Evolutionary conservation across 2,329 filamentous ascomycete species (phyloP).

Genomic region (Macrophomina pseudophaseolina): DNA sequence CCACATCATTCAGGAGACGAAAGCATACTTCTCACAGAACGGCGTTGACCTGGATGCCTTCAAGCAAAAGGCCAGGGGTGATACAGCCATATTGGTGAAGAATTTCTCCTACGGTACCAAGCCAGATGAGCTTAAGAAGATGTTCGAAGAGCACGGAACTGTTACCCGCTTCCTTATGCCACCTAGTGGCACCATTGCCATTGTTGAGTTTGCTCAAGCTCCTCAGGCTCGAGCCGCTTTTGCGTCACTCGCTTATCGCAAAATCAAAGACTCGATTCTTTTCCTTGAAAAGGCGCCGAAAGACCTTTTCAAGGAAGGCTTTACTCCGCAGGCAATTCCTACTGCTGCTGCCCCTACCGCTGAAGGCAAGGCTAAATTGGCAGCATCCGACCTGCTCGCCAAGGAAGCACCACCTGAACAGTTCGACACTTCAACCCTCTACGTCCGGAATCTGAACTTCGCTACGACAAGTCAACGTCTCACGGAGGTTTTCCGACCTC

Average conservation of each 20-base stretch:
- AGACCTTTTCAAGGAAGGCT: conserved; percentile 66
- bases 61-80: conserved; percentile 81
- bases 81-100: conserved; percentile 88
- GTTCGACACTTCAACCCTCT: conserved; percentile 77
- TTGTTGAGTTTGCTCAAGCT: conserved; percentile 83
- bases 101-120: conserved; percentile 89
- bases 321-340: conserved; percentile 1
- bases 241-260: conserved; percentile 82
- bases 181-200: conserved; percentile 88
- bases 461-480: conserved; percentile 78
- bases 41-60: conserved; percentile 93
- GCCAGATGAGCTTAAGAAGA: conserved; percentile 74
- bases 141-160: conserved; percentile 86
- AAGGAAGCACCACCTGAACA: conserved; percentile 59
- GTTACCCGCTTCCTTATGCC: conserved; percentile 87
- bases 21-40: conserved; percentile 84
- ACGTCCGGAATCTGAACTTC: conserved; percentile 94
- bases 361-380: conserved; percentile 59
- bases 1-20: conserved; percentile 93
- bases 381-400: conserved; percentile 71
- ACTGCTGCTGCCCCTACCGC: conserved; percentile 42
- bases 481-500: conserved; percentile 75
- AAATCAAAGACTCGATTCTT: conserved; percentile 86
- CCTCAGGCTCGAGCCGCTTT: conserved; percentile 85
- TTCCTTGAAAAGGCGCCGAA: conserved; percentile 94